Evolutionary conservation across 164 flowering plant species (phyloP), one percentile per base, ranked within the genome.

Genomic region (Brasenia schreberi): DNA sequence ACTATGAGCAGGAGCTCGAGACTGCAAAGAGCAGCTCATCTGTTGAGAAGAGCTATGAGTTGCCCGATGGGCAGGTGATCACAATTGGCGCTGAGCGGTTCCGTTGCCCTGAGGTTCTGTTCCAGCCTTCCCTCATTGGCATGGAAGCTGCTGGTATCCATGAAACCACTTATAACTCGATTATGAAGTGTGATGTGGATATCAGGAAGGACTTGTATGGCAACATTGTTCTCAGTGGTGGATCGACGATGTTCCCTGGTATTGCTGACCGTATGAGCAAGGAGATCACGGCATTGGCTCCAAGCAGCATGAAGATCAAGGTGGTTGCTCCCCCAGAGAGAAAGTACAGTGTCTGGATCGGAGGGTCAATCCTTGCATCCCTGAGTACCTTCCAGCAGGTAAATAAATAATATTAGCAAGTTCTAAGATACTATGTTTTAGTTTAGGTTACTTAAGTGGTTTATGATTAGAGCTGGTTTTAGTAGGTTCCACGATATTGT

Each of bases 281-380:
- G 67, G 80, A 77, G 63, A 77, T 77, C 66, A 73, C 77, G 6
- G 77, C 80, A 1, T 72, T 77, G 7, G 80, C 77, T 19, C 80
- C 77, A 12, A 77, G 80, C 69, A 77, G 80, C 75, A 77, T 77
- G 80, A 77, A 77, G 67, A 77, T 77, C 69, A 77, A 77, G 67
- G 80, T 77, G 67, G 80, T 77, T 59, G 80, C 80, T 68, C 80
- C 80, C 11, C 80, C 80, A 6, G 77, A 77, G 73, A 69, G 80
- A 70, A 77, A 77, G 73, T 74, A 77, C 39, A 33, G 39, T 33
- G 39, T 33, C 39, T 33, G 39, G 39, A 33, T 23, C n/a, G n/a
- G n/a, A n/a, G n/a, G n/a, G 80, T 77, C 80, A 43, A 77, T 77
- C 72, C 67, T 77, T 65, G 80, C 80, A 23, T 77, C 80, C 17